phyloP scores from a whole-genome alignment of 495 filamentous ascomycete species.

The Chaetomium tenue region DNA sequence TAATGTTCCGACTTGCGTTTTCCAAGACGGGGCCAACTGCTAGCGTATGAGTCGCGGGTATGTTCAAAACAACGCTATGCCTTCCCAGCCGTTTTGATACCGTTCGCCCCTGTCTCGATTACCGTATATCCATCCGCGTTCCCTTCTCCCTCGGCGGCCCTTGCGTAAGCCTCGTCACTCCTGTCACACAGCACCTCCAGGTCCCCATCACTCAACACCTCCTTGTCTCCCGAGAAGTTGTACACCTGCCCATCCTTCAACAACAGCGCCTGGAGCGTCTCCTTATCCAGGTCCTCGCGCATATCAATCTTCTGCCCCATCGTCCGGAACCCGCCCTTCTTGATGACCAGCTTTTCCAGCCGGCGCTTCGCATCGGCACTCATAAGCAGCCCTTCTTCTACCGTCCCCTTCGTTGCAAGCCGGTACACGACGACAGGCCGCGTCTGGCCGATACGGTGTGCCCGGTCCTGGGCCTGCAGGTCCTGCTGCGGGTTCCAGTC shows the following conservation, averaged over 20 bases:
- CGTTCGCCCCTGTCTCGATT: conserved; percentile 58
- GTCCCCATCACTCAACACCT: conserved; percentile 74
- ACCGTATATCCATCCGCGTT: conserved; percentile 64
- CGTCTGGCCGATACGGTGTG: conserved; percentile 91
- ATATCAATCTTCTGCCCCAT: conserved; percentile 59
- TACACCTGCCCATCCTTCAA: conserved; percentile 65
- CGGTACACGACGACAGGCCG: conserved; percentile 92
- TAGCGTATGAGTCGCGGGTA: neutral
- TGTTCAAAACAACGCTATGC: conserved; percentile 10
- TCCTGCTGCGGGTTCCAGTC: conserved; percentile 99
- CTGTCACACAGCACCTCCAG: conserved; percentile 72
- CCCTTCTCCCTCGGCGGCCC: conserved; percentile 70
- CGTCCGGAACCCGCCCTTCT: conserved; percentile 74
- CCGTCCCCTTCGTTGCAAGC: conserved; percentile 86
- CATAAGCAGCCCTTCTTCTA: conserved; percentile 84
- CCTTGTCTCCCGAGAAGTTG: conserved; percentile 53
- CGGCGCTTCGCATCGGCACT: conserved; percentile 92
- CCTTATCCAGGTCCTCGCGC: conserved; percentile 52
- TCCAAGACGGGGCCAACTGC: neutral
- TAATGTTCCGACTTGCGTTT: neutral
- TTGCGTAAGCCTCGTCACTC: conserved; percentile 78
- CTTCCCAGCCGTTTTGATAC: conserved; percentile 40
- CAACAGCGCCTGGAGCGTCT: conserved; percentile 59
- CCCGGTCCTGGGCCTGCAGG: conserved; percentile 91
- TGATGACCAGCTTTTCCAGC: conserved; percentile 91